Base-by-base conservation (phyloP, 139 green algal genomes). In the Tetradesmus lagerheimii region DNA sequence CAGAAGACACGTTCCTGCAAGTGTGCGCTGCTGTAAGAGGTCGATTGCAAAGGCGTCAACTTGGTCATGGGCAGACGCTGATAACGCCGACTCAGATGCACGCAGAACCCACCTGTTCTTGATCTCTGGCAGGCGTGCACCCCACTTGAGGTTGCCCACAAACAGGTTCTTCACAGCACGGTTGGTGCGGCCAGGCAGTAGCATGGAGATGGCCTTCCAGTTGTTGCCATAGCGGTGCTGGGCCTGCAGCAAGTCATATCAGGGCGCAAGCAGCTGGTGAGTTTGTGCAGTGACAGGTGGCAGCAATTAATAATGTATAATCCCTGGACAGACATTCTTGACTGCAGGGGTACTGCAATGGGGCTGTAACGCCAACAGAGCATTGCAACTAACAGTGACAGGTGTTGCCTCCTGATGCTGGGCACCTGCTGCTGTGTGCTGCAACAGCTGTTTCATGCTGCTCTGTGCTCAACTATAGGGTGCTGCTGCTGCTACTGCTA, bases 181-280 rank as follows among this genome's bases (percentile, higher is more conserved):
- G 80, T 91, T 91, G 39, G 88, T 91, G 43, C 88, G 80, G 9
- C 88, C 88, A 77, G 88, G 88, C 88, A 91, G 88, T 34, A 91
- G 88, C 88, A 91, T 91, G 38, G 80, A 88, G 66, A 91, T 91
- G 43, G 88, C 87, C 47, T 91, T 91, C 88, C 88, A 91, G 88
- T 91, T 91, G 67, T 91, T 91, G 41, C 88, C 88, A 78, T 91
- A 91, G n/a, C 88, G 88, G 6, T 50, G 18, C 38, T 91, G 88
- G n/a, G 88, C 88, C 88, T 90, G 86, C n/a, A 38, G 67, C 11
- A 38, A 41, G 57, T 1, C 47, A 62, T 11, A 14, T 62, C 47
- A 62, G 47, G 47, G 47, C 16, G 57, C 57, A 71, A 71, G 57
- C 57, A 71, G 50, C 5, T 50, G 43, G 43, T 4, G 43, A 14